A percentile compares a stretch with the other conserved stretches of the same genome.
These are phyloP conservation scores for Trichoderma polysporum DNA, from an alignment of 2,329 filamentous ascomycete genomes.

Conservation along the genomic window DNA sequence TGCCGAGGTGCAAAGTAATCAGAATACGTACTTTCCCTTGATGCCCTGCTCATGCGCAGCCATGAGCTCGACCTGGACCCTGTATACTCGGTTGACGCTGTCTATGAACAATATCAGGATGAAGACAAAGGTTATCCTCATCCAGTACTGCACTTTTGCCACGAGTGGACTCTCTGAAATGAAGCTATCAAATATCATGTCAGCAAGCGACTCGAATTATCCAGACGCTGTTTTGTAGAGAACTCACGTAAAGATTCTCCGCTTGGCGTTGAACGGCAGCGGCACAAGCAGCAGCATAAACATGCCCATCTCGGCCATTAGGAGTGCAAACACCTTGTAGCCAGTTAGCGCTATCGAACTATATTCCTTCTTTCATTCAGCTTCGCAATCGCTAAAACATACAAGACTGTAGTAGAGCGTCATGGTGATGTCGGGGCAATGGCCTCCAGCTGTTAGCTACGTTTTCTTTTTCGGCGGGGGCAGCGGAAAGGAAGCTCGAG, in stretches of 20 bases:
- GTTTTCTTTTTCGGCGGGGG: not conserved
- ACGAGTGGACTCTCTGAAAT: constrained; percentile 83
- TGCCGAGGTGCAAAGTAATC: not conserved
- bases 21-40: constrained; percentile 46
- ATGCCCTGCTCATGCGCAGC: constrained; percentile 61
- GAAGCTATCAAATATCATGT: constrained; percentile 59
- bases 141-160: constrained; percentile 92
- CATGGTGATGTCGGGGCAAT: constrained; percentile 43
- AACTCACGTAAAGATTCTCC: constrained; percentile 76
- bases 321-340: constrained; percentile 77
- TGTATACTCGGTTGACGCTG: constrained; percentile 92
- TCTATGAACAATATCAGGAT: constrained; percentile 98
- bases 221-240: constrained; percentile 29
- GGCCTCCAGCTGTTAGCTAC: constrained; percentile 1
- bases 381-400: constrained; percentile 27
- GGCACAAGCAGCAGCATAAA: constrained; percentile 82
- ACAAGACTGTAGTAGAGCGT: constrained; percentile 60
- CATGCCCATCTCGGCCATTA: constrained; percentile 79
- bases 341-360: constrained; percentile 25
- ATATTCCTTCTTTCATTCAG: not conserved
- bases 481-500: not conserved
- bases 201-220: not conserved
- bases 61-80: constrained; percentile 86
- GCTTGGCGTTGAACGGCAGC: constrained; percentile 81
- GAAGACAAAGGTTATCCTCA: constrained; percentile 99